Evolutionary conservation across 2,329 filamentous ascomycete species (phyloP).

Genomic region (Aspergillus fumigatus): DNA sequence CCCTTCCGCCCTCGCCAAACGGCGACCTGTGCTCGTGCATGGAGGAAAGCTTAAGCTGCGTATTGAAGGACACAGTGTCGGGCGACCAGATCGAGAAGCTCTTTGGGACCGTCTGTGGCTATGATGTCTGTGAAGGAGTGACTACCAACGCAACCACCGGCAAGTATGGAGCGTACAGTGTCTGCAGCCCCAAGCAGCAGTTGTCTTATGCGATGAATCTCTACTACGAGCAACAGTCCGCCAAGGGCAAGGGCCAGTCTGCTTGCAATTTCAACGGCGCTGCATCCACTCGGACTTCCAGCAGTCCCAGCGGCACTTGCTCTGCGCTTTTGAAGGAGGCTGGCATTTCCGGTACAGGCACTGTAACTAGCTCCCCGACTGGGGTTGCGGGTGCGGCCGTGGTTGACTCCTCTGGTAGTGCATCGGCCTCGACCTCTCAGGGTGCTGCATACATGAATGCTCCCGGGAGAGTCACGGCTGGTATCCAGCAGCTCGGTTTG

Average conservation of each 20-base stretch:
- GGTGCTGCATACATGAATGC: conserved; percentile 24
- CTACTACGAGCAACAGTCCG: conserved; percentile 38
- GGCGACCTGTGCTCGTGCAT: conserved; percentile 77
- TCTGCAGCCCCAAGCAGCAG: conserved; percentile 38
- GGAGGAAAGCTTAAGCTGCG: conserved; percentile 66
- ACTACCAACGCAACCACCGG: conserved; percentile 36
- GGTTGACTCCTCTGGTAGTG: conserved; percentile 10
- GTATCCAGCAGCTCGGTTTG: conserved; percentile 32
- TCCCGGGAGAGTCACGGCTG: conserved; percentile 28
- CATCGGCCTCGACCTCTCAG: conserved; percentile 17
- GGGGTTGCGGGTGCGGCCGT: conserved; percentile 14
- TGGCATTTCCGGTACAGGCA: conserved; percentile 34
- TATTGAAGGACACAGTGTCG: conserved; percentile 54
- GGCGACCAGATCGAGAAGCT: conserved; percentile 59
- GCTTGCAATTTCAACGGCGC: conserved; percentile 42
- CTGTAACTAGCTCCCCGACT: conserved; percentile 32
- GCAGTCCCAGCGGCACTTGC: conserved; percentile 31
- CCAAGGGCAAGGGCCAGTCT: conserved; percentile 27
- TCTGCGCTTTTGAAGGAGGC: conserved; percentile 34
- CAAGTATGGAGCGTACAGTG: conserved; percentile 42
- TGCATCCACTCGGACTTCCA: conserved; percentile 32
- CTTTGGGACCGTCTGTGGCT: conserved; percentile 54
- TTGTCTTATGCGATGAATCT: conserved; percentile 41
- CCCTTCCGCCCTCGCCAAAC: conserved; percentile 78
- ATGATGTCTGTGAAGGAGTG: conserved; percentile 38